Evolutionary conservation across 345 rosid species (phyloP), one percentile per base, ranked within the genome.

Genomic region (Alliaria petiolata): DNA sequence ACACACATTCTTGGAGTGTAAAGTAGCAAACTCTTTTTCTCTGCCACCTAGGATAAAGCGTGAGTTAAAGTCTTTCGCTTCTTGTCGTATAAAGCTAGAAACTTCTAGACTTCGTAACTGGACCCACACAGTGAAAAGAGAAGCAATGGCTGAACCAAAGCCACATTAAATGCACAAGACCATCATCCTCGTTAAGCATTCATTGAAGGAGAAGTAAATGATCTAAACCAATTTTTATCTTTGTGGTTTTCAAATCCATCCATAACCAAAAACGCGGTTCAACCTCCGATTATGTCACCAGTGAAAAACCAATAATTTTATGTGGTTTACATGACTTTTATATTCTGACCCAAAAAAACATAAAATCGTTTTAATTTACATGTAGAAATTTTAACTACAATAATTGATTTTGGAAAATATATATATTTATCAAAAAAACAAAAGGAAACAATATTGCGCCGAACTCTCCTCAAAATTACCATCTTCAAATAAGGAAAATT

Each of bases 401-500:
- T 3, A 38, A 3, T 38, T 38, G 14, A 10, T 38, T 38, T 38
- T 12, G 38, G 0, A 8, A 35, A 35, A 35, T 26, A 26, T 2
- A 26, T 26, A 26, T 26, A 2, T 26, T 26, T 26, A 2, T 1
- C 3, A 4, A 26, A 26, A 26, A 52, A 14, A 47, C 30, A 9
- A 34, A 35, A 13, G 10, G 12, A 3, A 16, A 52, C 10, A 17
- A 8, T 4, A 59, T 60, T 43, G 14, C 31, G 38, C 68, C 76
- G 45, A 62, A 71, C 69, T 49, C 59, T 2, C 31, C 25, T 47
- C 8, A 16, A 8, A 59, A 38, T 38, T 36, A 38, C 10, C 13
- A 49, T 60, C 15, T 60, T 36, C 66, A 26, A 39, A 70, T 36
- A 38, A 59, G 51, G 60, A 17, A 70, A 60, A 26, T 38, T 39